Conservation (phyloP, 2,329 filamentous ascomycete genomes). For the Arthrobotrys megalospora region DNA sequence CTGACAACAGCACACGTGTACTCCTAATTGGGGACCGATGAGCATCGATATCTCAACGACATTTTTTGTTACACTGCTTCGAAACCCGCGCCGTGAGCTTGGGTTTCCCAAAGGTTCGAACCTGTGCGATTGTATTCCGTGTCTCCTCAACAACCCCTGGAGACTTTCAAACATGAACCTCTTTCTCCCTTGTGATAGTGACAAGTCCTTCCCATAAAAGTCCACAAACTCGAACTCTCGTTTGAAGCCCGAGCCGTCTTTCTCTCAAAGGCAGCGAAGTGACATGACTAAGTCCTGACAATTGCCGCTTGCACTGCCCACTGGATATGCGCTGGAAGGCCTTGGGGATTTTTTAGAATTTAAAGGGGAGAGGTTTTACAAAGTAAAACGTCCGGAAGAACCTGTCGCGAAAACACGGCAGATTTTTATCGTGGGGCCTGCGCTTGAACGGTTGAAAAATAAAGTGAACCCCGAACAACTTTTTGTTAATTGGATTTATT, state of each 20-base stretch:
- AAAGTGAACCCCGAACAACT: slow-evolving; percentile 22
- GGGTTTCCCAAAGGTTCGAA: slow-evolving; percentile 13
- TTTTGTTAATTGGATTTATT: slow-evolving; percentile 16
- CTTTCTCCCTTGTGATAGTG: slow-evolving; percentile 56
- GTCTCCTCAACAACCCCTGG: slow-evolving; percentile 34
- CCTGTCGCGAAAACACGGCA: slow-evolving; percentile 57
- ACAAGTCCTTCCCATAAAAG: slow-evolving; percentile 38
- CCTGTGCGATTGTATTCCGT: slow-evolving; percentile 24
- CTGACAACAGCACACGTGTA: slow-evolving; percentile 26
- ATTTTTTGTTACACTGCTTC: slow-evolving; percentile 25
- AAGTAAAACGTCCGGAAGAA: slow-evolving; percentile 30
- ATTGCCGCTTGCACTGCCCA: slow-evolving; percentile 33
- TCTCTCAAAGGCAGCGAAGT: slow-evolving; percentile 43
- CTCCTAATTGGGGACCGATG: slow-evolving; percentile 16
- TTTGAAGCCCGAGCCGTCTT: slow-evolving; percentile 59
- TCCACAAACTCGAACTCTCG: slow-evolving; percentile 26
- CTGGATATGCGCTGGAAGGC: slow-evolving; percentile 12
- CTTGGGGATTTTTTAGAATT: slow-evolving; percentile 9
- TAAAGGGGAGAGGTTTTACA: slow-evolving; percentile 23
- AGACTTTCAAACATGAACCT: slow-evolving; percentile 32
- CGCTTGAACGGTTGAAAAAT: slow-evolving; percentile 54
- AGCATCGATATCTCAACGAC: slow-evolving; percentile 1
- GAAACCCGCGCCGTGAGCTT: slow-evolving; percentile 25
- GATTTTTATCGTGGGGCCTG: slow-evolving; percentile 45
- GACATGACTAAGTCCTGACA: slow-evolving; percentile 27